Evolutionary conservation across 1,284 basidiomycete genomes (phyloP), one percentile per base, ranked within the genome.

Genomic region (Gymnopus androsaceus): DNA sequence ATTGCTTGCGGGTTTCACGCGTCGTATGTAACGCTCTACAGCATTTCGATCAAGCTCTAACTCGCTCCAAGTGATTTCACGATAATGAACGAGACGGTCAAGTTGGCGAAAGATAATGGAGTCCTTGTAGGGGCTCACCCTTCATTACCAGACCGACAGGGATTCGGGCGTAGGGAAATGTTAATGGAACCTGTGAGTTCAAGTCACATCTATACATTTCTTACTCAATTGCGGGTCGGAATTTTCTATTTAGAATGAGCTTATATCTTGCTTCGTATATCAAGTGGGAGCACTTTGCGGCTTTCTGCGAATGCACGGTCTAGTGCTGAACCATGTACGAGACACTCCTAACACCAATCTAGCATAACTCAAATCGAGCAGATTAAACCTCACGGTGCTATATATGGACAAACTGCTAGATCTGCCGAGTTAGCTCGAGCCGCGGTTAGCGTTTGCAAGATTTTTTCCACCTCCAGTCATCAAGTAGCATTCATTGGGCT

Each of bases 1-100:
- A 71, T 85, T 12, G 84, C 85, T 0, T 87, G 84, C 59, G 83
- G 84, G 3, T 85, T 85, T 55, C 85, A 87, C 61, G 83, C 81
- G 14, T 80, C 81, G 81, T 84, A 58, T 55, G 77, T 63, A 15
- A 3, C 40, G 38, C 33, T 15, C 6, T 23, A 21, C 11, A 23
- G 2, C 21, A 15, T 17, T 4, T 8, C 30, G 19, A 6, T 19
- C 17, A 19, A 30, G 7, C 8, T 25, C n/a, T 34, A 23, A 44
- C 12, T 46, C 41, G 4, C 23, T 15, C 36, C 1, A 41, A 83
- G 83, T 0, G 83, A 85, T 63, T 85, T 84, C 64, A 72, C 76
- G 1, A 75, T 85, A 51, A 87, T 87, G 85, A 74, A 82, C 57
- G 74, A 78, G 61, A 86, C 83, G 0, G 84, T 84, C 2, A 50